Percentiles rank a stretch among this genome's conserved stretches.
phyloP scores from a whole-genome alignment of 805 yeast genomes.

The Candida berthetii region DNA sequence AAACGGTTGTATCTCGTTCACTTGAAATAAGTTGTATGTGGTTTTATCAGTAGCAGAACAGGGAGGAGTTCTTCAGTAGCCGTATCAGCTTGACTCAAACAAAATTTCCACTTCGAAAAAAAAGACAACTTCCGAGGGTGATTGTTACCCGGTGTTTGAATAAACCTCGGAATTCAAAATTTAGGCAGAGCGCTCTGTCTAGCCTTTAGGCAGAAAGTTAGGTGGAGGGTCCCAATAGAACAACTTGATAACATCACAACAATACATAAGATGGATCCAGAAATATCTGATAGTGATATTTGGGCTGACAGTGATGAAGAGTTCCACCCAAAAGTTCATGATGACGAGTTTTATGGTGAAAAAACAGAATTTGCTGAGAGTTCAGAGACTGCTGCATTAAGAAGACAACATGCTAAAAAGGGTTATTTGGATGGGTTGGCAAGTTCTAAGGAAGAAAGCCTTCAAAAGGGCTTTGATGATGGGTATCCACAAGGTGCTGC shows the following conservation, averaged over 20 bases:
- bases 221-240: background rate
- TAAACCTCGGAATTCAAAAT: too few species aligned
- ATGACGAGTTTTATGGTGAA: conserved; percentile 31
- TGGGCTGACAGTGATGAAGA: conserved; percentile 28
- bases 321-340: conserved; percentile 13
- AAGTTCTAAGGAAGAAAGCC: conserved; percentile 54
- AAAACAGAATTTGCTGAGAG: conserved; percentile 10
- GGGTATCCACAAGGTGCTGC: conserved; percentile 74
- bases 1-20: too few species aligned
- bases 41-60: too few species aligned
- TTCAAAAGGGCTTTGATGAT: conserved; percentile 77
- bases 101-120: too few species aligned
- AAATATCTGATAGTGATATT: conserved; percentile 18
- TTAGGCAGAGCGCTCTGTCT: background rate
- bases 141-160: too few species aligned
- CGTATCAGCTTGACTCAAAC: too few species aligned
- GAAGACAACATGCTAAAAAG: conserved; percentile 63
- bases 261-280: background rate
- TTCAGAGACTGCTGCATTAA: conserved; percentile 31
- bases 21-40: too few species aligned
- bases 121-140: too few species aligned
- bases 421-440: conserved; percentile 84
- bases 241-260: background rate
- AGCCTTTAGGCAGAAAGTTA: background rate
- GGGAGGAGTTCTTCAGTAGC: too few species aligned